These are phyloP conservation scores for Lasiosphaeriaceae sp. DNA, from an alignment of 495 filamentous ascomycete genomes.

Conservation along the genomic window DNA sequence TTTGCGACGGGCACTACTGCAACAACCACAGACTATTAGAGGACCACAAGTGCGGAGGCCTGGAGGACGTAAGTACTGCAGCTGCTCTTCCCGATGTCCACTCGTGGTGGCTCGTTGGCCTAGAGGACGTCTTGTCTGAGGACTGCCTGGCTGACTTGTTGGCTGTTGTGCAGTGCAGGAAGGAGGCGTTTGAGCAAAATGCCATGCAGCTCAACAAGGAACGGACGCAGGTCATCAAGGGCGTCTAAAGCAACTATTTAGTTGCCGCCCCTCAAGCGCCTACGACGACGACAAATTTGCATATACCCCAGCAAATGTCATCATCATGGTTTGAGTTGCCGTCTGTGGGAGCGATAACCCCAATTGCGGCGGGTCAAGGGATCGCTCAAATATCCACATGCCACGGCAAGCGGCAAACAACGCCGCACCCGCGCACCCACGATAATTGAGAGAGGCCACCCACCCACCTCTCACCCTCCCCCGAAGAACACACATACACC, in stretches of 20 bases:
- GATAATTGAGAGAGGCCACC: too few species aligned
- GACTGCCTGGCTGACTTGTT: conserved; percentile 29
- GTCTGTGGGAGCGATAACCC: too few species aligned
- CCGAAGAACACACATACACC: too few species aligned
- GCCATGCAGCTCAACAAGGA: conserved; percentile 86
- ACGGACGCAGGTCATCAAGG: conserved; percentile 62
- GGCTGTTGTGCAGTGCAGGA: conserved; percentile 67
- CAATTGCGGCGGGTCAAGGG: too few species aligned
- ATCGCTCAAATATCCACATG: too few species aligned
- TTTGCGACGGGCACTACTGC: conserved; percentile 91
- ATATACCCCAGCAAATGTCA: too few species aligned
- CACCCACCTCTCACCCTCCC: too few species aligned
- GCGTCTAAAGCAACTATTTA: conserved; percentile 30
- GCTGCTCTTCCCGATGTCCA: conserved; percentile 7
- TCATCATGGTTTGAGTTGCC: too few species aligned
- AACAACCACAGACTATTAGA: conserved; percentile 90
- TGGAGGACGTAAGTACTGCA: conserved; percentile 69
- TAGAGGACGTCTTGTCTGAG: conserved; percentile 36
- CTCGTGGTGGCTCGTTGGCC: conserved; percentile 49
- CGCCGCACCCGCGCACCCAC: too few species aligned
- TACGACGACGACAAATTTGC: too few species aligned
- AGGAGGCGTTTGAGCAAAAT: conserved; percentile 88
- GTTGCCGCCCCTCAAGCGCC: not conserved
- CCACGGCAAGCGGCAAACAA: too few species aligned
- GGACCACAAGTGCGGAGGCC: conserved; percentile 85